phyloP scores from a whole-genome alignment of 75 land plant genomes.

The Picea glauca region DNA sequence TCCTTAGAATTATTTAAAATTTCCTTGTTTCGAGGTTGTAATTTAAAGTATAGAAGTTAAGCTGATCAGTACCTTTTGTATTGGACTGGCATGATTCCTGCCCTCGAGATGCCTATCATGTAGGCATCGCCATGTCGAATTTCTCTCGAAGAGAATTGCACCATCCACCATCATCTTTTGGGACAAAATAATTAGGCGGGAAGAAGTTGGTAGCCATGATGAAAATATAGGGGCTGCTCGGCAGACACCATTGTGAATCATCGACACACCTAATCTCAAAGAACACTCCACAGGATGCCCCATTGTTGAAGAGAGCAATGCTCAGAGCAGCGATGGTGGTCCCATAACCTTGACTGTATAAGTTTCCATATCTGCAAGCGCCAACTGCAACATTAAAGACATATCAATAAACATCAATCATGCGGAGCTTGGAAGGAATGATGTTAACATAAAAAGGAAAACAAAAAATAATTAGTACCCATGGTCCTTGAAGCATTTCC shows the following conservation, averaged over 20 bases:
- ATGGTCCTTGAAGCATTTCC: no score
- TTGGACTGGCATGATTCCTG: no score
- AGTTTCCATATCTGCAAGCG: slow-evolving; percentile 57
- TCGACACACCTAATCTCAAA: slow-evolving; percentile 37
- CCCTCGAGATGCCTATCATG: no score
- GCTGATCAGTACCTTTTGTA: neutral
- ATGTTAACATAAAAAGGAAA: no score
- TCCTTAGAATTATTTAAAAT: no score
- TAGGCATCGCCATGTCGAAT: no score
- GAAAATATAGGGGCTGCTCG: slow-evolving; percentile 30
- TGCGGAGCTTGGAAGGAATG: no score
- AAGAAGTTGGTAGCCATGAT: slow-evolving; percentile 60
- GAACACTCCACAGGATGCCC: slow-evolving; percentile 44
- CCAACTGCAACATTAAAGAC: slow-evolving; percentile 10
- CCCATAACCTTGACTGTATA: slow-evolving; percentile 50
- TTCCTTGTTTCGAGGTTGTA: no score
- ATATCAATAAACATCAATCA: no score
- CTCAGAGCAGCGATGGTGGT: slow-evolving; percentile 46
- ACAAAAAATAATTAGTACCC: no score
- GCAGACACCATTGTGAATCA: slow-evolving; percentile 32
- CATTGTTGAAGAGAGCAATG: slow-evolving; percentile 49
- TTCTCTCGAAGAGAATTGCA: no score
- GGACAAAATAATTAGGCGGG: slow-evolving; percentile 55
- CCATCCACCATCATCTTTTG: no score
- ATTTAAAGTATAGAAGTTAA: neutral